Base-by-base conservation (phyloP, 208 protist species). In the Tritrichomonas musculus region DNA sequence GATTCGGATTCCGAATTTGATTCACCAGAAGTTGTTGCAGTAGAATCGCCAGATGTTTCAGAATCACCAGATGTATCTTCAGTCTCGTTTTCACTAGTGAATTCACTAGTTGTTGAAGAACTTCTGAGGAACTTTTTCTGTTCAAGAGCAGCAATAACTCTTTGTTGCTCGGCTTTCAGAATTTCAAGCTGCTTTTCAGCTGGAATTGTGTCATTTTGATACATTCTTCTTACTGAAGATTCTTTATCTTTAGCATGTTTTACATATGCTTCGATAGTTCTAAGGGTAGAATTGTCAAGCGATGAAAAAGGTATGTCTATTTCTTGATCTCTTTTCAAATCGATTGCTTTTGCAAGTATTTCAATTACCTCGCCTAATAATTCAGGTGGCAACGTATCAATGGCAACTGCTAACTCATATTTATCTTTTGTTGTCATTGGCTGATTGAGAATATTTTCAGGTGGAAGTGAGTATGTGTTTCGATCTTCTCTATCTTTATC, bases 371-470 rank as follows among this genome's bases (percentile, higher is more conserved):
- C 17, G 27, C 77, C 77, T 0, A 88, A 36, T 0, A 88, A 39
- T 39, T 88, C 77, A 2, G 47, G 44, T 33, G 77, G 77, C 41
- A 88, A 33, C 20, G 47, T n/a, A 49, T 88, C 77, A 17, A 88
- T 88, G 17, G 0, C 8, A 20, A 27, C 41, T 0, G 77, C 77
- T 33, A 88, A 20, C 8, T 36, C 47, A 20, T 88, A 88, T 39
- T 88, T 88, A 41, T 88, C 77, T 25, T 88, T 47, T 8, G 77
- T 88, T 0, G 77, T 53, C 47, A 88, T 88, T 22, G 77, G 77
- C 8, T 25, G 27, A 13, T 88, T 88, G 2, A 60, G 5, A 33
- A 53, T 11, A 39, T 53, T 22, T 39, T 88, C 77, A 1, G 77
- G 25, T 57, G 77, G 77, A 8, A 33, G 9, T 39, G 27, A 17